These are phyloP conservation scores for Barbarea vulgaris DNA, from an alignment of 345 rosid species.

Conservation along the genomic window DNA sequence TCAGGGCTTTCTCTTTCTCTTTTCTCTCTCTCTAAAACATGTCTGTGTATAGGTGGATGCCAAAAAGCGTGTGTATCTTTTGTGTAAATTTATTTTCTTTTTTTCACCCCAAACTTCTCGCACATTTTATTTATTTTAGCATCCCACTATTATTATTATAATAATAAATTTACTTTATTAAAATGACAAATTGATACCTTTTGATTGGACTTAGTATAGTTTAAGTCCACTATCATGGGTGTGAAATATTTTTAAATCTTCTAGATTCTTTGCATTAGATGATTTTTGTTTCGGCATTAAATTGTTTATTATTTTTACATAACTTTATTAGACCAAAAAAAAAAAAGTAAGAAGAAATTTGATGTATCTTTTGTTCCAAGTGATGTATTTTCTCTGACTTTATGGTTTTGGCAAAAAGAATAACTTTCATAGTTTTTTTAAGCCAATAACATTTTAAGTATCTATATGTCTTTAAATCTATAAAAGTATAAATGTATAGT, in stretches of 20 bases:
- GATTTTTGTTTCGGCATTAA: not conserved
- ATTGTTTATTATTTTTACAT: not conserved
- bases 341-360: not conserved
- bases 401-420: too few relatives aligned
- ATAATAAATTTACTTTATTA: not conserved
- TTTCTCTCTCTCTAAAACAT: slow-evolving; percentile 5
- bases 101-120: slow-evolving; percentile 22
- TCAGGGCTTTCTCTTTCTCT: slow-evolving; percentile 11
- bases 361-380: not conserved
- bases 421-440: too few relatives aligned
- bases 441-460: too few relatives aligned
- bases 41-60: slow-evolving; percentile 16
- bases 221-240: slow-evolving; percentile 3
- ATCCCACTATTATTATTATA: not conserved
- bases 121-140: not conserved
- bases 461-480: too few relatives aligned
- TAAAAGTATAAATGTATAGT: too few relatives aligned
- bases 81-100: slow-evolving; percentile 4
- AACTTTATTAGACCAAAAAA: not conserved
- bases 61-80: not conserved
- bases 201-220: slow-evolving; percentile 7
- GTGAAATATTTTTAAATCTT: not conserved
- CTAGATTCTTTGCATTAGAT: not conserved
- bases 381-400: too few relatives aligned
- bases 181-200: slow-evolving; percentile 7